Evolutionary conservation across 768 basidiomycete genomes (phyloP).

Genomic region (Heimioporus sp.): DNA sequence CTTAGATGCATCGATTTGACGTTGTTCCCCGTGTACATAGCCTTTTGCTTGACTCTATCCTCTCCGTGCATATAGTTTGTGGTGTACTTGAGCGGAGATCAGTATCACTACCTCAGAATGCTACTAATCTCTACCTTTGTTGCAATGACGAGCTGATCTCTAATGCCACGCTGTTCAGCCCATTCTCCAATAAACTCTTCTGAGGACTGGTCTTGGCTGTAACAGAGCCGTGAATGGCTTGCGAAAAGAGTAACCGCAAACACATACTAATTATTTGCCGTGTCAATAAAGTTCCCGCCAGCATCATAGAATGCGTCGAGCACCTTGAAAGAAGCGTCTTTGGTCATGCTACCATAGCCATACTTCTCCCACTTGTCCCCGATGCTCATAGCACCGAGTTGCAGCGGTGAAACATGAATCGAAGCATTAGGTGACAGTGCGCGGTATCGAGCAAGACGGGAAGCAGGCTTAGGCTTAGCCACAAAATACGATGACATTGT

Average conservation of each 20-base stretch:
- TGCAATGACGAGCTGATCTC: slow-evolving; percentile 46
- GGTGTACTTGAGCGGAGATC: slow-evolving; percentile 15
- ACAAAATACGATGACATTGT: too few relatives aligned
- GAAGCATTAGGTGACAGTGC: slow-evolving; percentile 39
- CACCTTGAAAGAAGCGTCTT: slow-evolving; percentile 41
- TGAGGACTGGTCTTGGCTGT: slow-evolving; percentile 38
- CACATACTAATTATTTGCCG: slow-evolving; percentile 44
- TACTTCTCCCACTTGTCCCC: slow-evolving; percentile 40
- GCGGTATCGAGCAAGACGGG: slow-evolving; percentile 40
- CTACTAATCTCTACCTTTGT: slow-evolving; percentile 31
- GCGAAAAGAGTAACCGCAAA: neutral
- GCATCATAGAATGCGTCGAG: slow-evolving; percentile 44
- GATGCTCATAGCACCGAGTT: slow-evolving; percentile 48
- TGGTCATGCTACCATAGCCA: slow-evolving; percentile 29
- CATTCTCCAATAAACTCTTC: slow-evolving; percentile 50
- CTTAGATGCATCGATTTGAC: slow-evolving; percentile 42
- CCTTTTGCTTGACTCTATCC: slow-evolving; percentile 25
- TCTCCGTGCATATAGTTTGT: slow-evolving; percentile 19
- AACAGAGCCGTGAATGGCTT: neutral
- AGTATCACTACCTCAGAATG: neutral
- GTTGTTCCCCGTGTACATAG: slow-evolving; percentile 48
- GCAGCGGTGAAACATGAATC: slow-evolving; percentile 47
- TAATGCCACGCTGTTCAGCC: slow-evolving; percentile 39
- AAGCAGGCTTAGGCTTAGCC: slow-evolving; percentile 23
- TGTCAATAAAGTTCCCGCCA: slow-evolving; percentile 51